phyloP scores from a whole-genome alignment of 805 yeast genomes.

The Ogataea ganodermae region DNA sequence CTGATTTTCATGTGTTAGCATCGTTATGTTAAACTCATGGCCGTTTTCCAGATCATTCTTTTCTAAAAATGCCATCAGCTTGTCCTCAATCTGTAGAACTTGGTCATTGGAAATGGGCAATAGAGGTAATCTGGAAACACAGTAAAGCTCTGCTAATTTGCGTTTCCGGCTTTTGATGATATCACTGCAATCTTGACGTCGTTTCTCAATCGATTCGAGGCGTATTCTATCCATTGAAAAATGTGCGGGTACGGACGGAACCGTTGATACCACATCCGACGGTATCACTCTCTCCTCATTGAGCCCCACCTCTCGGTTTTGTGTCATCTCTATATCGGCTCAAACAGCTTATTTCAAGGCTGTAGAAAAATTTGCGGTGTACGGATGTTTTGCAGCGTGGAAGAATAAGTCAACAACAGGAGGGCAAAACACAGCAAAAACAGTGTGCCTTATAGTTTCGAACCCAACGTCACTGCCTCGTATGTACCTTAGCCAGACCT shows the following conservation, averaged over 20 bases:
- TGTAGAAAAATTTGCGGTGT: not conserved
- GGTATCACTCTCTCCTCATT: not conserved
- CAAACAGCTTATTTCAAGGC: not conserved
- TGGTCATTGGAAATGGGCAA: conserved; percentile 44
- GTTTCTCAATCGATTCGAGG: conserved; percentile 46
- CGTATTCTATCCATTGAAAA: conserved; percentile 44
- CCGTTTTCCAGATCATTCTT: conserved; percentile 55
- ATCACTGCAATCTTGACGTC: conserved; percentile 44
- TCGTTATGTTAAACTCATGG: conserved; percentile 38
- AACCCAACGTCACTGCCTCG: conserved; percentile 3
- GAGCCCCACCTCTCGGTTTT: conserved; percentile 1
- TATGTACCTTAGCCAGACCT: conserved; percentile 3
- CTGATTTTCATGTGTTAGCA: conserved; percentile 37
- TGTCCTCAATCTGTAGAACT: conserved; percentile 41
- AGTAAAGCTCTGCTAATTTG: conserved; percentile 61
- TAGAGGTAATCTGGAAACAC: conserved; percentile 54
- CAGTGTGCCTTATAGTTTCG: not conserved
- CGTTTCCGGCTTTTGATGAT: conserved; percentile 55
- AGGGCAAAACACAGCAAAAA: conserved; percentile 10
- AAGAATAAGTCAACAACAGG: conserved; percentile 7
- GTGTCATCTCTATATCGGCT: not conserved
- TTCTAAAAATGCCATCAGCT: conserved; percentile 47
- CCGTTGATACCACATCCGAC: not conserved
- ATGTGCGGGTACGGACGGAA: not conserved
- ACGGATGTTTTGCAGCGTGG: conserved; percentile 3